These are phyloP conservation scores for Symbiotaphrina buchneri DNA, from an alignment of 495 filamentous ascomycete species.

Conservation along the genomic window DNA sequence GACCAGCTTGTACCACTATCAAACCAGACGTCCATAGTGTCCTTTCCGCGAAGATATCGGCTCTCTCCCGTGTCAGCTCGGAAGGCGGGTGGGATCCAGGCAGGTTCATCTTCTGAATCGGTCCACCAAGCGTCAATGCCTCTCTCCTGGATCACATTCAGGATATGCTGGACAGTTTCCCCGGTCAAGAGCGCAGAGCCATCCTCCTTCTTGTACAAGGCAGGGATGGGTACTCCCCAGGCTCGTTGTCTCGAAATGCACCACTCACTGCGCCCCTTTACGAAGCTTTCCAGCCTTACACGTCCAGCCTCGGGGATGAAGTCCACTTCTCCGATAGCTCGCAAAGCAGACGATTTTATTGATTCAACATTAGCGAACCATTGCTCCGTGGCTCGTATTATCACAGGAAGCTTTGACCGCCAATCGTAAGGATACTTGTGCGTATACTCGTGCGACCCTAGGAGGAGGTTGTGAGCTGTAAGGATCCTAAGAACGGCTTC, in stretches of 20 bases:
- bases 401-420: conserved; percentile 80
- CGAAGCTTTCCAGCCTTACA: conserved; percentile 55
- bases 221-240: conserved; percentile 93
- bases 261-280: conserved; percentile 81
- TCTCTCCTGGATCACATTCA: conserved; percentile 46
- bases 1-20: conserved; percentile 96
- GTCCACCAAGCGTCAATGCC: conserved; percentile 91
- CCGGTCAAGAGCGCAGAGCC: conserved; percentile 53
- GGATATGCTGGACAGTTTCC: conserved; percentile 67
- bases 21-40: conserved; percentile 99
- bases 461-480: conserved; percentile 23
- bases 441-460: conserved; percentile 40
- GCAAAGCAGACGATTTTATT: conserved; percentile 50
- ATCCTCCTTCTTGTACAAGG: conserved; percentile 46
- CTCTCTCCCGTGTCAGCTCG: conserved; percentile 13
- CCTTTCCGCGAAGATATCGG: conserved; percentile 50
- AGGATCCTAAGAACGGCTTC: conserved; percentile 44
- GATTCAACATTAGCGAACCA: conserved; percentile 87
- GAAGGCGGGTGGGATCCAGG: conserved; percentile 46
- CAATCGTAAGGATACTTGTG: conserved; percentile 98
- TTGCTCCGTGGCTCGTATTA: conserved; percentile 80
- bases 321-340: conserved; percentile 40
- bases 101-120: conserved; percentile 43
- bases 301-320: conserved; percentile 60
- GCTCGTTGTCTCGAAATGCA: conserved; percentile 95